Base-by-base conservation (phyloP, 305 asterid genomes). In the Euphrasia arctica region DNA sequence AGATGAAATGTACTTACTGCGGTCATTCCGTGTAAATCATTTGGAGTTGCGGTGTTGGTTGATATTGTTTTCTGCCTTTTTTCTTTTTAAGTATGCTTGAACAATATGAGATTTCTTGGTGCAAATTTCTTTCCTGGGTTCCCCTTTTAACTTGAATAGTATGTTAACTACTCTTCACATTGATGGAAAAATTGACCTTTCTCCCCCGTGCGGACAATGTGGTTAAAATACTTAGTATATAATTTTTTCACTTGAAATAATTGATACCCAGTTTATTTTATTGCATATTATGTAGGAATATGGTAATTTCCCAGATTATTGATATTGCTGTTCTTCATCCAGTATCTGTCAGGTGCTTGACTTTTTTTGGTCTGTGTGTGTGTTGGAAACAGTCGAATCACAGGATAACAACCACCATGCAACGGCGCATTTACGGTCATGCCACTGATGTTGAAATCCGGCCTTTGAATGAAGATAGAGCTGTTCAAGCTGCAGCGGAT, bases 371-470 rank as follows among this genome's bases (percentile, higher is more conserved):
- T 18, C 22, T 18, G 59, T 68, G 54, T 71, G 11, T 52, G 34
- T 52, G 41, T 47, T 75, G 72, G 66, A 69, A 72, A 54, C 80
- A 91, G 98, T 78, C 83, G 34, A 91, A 91, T 82, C 98, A 89
- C 72, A 78, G 95, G 70, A 64, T 91, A 3, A 91, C 95, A 31
- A 91, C 98, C 51, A 88, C 83, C 51, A 85, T 85, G 94, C 98
- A 91, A 78, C 78, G 96, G 50, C 89, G 91, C 54, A 76, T 87
- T 68, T 91, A 91, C 73, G 84, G 96, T 74, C 98, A 91, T 74
- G 92, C 96, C n/a, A 91, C 98, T 52, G 85, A 86, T 71, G 96
- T 89, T 52, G 96, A 85, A 78, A 91, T 91, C 75, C 90, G 96
- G 47, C 98, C 96, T 51, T 67, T 91, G 77, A 74, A 91, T 73